Evolutionary conservation across 352 stramenopile species (phyloP).

Genomic region (Phytopythium oedochilum): DNA sequence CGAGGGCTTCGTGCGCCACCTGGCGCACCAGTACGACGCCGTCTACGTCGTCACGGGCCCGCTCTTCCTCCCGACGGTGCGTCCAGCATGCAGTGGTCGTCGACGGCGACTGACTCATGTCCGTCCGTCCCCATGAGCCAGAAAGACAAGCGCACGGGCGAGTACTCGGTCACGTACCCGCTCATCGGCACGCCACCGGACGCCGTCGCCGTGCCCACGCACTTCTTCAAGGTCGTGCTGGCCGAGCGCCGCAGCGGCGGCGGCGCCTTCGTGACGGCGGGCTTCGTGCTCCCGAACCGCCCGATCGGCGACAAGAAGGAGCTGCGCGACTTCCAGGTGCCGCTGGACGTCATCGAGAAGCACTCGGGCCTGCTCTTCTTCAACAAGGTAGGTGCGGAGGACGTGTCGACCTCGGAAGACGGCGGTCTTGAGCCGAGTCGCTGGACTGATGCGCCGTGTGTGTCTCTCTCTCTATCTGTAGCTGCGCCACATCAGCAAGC

Average conservation of each 20-base stretch:
- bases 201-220: slow-evolving; percentile 90
- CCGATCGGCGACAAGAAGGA: slow-evolving; percentile 68
- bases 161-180: slow-evolving; percentile 65
- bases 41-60: slow-evolving; percentile 92
- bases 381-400: slow-evolving; percentile 72
- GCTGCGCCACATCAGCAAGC: slow-evolving; percentile 40
- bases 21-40: slow-evolving; percentile 70
- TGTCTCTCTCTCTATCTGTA: slow-evolving; percentile 3
- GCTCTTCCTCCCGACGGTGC: slow-evolving; percentile 88
- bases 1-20: slow-evolving; percentile 82
- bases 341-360: slow-evolving; percentile 90
- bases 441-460: not conserved
- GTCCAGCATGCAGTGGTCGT: not conserved
- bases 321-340: slow-evolving; percentile 84
- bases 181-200: slow-evolving; percentile 85
- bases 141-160: slow-evolving; percentile 64
- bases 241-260: slow-evolving; percentile 40
- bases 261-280: slow-evolving; percentile 73
- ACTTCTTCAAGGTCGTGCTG: slow-evolving; percentile 96
- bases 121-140: slow-evolving; percentile 8
- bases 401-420: no score
- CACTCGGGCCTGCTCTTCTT: slow-evolving; percentile 93
- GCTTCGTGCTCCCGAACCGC: slow-evolving; percentile 94
- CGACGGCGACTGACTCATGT: not conserved
- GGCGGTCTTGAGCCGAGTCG: not conserved